Conservation (phyloP, 208 protist genomes). For the Leishmania amazonensis region DNA sequence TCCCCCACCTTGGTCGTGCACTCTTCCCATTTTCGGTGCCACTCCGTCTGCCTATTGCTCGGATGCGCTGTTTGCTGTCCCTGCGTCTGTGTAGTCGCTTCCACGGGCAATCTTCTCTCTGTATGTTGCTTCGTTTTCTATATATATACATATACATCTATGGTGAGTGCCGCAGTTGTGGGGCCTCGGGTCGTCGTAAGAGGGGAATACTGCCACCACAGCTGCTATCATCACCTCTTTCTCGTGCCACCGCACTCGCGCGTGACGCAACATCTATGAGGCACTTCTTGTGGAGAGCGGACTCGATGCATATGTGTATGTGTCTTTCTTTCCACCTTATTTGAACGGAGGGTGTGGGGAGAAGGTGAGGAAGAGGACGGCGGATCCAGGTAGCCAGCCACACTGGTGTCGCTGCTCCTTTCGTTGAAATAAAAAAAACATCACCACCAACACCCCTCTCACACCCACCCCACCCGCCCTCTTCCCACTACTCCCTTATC, state of each 20-base stretch:
- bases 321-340: neutral
- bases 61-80: neutral
- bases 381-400: neutral
- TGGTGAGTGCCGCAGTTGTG: neutral
- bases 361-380: neutral
- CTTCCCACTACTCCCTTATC: neutral
- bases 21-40: neutral
- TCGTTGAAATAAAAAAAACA: neutral
- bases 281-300: neutral
- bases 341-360: neutral
- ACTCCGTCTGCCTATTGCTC: neutral
- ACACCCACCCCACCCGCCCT: neutral
- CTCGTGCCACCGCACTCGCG: neutral
- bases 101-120: neutral
- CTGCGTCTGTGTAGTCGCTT: neutral
- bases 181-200: neutral
- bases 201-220: neutral
- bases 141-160: neutral
- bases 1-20: neutral
- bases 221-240: neutral
- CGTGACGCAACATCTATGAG: neutral
- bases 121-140: neutral
- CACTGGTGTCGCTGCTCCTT: neutral
- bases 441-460: neutral
- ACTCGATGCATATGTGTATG: neutral